A percentile compares a stretch with the other conserved stretches of the same genome.
Conservation (phyloP, 2,329 filamentous ascomycete species). For the Calonectria ilicicola region DNA sequence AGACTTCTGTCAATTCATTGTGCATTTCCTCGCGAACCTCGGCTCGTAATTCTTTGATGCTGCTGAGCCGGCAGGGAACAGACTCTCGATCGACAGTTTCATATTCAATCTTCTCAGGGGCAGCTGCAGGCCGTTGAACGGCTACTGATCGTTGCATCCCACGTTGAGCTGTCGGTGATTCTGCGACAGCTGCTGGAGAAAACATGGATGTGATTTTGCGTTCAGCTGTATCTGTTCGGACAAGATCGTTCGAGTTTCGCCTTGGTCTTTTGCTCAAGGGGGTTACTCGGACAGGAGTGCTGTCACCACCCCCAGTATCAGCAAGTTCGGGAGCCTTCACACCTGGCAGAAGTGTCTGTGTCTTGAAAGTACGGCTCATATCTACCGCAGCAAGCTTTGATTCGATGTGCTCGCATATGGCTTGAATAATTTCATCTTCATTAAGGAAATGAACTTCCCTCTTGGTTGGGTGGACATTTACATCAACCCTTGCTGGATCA, state of each 20-base stretch:
- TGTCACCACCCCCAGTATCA: slow-evolving; percentile 44
- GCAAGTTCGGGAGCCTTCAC: slow-evolving; percentile 51
- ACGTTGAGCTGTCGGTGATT: slow-evolving; percentile 31
- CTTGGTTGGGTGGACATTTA: slow-evolving; percentile 98
- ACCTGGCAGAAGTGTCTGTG: slow-evolving; percentile 87
- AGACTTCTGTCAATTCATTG: slow-evolving; percentile 85
- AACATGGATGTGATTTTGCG: slow-evolving; percentile 99
- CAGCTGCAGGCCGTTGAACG: slow-evolving; percentile 50
- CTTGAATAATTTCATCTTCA: slow-evolving; percentile 94
- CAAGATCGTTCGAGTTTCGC: slow-evolving; percentile 77
- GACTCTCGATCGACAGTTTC: slow-evolving; percentile 77
- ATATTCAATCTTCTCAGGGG: slow-evolving; percentile 73
- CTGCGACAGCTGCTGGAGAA: slow-evolving; percentile 58
- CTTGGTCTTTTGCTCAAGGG: slow-evolving; percentile 52
- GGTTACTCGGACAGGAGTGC: slow-evolving; percentile 47
- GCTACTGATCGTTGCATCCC: slow-evolving; percentile 50
- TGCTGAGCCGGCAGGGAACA: slow-evolving; percentile 80
- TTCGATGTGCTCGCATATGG: slow-evolving; percentile 84
- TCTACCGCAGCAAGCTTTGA: slow-evolving; percentile 87
- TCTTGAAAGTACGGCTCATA: slow-evolving; percentile 93
- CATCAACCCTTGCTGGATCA: slow-evolving; percentile 91
- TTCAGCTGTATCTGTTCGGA: slow-evolving; percentile 88
- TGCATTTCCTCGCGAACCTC: slow-evolving; percentile 86
- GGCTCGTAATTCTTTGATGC: slow-evolving; percentile 85
- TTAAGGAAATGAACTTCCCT: slow-evolving; percentile 97